Conservation (phyloP, 352 stramenopile species). For the Globisporangium takayamanum region DNA sequence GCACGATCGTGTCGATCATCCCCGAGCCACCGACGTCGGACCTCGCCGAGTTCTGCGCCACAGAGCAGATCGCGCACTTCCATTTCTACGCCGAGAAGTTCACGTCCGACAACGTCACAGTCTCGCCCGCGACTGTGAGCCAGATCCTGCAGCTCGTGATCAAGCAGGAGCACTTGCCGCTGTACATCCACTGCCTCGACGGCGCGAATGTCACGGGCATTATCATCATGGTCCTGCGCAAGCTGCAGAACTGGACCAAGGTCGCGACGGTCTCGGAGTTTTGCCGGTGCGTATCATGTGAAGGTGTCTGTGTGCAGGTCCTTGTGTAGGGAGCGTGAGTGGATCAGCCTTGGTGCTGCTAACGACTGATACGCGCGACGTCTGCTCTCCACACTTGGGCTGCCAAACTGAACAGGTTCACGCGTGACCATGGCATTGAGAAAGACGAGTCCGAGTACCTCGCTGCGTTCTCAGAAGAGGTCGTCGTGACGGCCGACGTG, state of each 20-base stretch:
- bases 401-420: constrained; percentile 40
- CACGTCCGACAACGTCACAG: constrained; percentile 83
- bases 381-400: too few species aligned
- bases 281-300: constrained; percentile 32
- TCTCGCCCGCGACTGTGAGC: constrained; percentile 60
- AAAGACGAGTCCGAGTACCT: constrained; percentile 86
- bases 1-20: constrained; percentile 76
- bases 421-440: constrained; percentile 78
- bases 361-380: not conserved
- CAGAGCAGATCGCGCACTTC: constrained; percentile 63
- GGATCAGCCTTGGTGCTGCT: not conserved
- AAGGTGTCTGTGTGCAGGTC: not conserved
- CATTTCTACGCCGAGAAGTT: constrained; percentile 87
- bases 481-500: constrained; percentile 65
- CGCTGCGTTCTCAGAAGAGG: constrained; percentile 74
- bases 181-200: constrained; percentile 87
- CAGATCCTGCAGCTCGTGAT: constrained; percentile 78
- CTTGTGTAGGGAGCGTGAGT: not conserved
- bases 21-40: constrained; percentile 74
- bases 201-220: constrained; percentile 84
- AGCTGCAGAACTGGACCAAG: constrained; percentile 87
- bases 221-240: constrained; percentile 83
- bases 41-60: constrained; percentile 60
- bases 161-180: constrained; percentile 66
- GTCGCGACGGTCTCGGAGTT: constrained; percentile 79